phyloP scores from a whole-genome alignment of 2,329 filamentous ascomycete genomes.

The Colletotrichum eremochloae region DNA sequence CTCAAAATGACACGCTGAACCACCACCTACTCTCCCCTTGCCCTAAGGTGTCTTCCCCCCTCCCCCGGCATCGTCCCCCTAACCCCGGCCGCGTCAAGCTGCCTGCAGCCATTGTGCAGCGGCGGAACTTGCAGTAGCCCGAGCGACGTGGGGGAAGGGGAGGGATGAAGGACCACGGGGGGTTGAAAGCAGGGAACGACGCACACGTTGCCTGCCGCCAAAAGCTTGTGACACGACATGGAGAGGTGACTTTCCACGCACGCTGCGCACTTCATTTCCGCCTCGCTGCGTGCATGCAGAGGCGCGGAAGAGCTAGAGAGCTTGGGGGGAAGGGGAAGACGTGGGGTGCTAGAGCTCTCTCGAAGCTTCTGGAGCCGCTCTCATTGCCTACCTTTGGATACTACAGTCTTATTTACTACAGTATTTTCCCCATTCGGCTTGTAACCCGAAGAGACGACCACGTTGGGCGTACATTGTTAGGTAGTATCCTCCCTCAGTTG shows the following conservation, averaged over 20 bases:
- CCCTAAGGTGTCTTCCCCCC: not conserved
- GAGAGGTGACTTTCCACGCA: slow-evolving; percentile 9
- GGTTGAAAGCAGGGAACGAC: not conserved
- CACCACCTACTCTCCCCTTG: not conserved
- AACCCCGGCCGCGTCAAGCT: slow-evolving; percentile 8
- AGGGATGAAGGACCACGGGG: not conserved
- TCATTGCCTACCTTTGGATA: not conserved
- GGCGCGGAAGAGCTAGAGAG: slow-evolving; percentile 7
- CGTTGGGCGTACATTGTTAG: not conserved
- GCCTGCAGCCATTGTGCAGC: slow-evolving; percentile 33
- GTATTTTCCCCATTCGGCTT: not conserved
- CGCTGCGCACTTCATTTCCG: not conserved
- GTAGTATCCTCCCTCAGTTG: not conserved
- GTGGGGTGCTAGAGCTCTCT: slow-evolving; percentile 3
- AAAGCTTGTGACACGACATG: slow-evolving; percentile 40
- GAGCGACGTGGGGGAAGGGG: slow-evolving; percentile 30
- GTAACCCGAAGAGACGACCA: not conserved
- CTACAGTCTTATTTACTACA: not conserved
- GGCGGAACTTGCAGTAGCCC: slow-evolving; percentile 23
- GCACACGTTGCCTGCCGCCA: not conserved
- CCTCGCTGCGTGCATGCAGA: slow-evolving; percentile 14
- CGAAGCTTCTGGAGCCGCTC: slow-evolving; percentile 8
- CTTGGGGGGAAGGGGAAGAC: not conserved
- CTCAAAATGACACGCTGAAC: not conserved
- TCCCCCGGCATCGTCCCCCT: not conserved